phyloP scores from a whole-genome alignment of 2,329 filamentous ascomycete species.

The Colletotrichum chrysophilum region DNA sequence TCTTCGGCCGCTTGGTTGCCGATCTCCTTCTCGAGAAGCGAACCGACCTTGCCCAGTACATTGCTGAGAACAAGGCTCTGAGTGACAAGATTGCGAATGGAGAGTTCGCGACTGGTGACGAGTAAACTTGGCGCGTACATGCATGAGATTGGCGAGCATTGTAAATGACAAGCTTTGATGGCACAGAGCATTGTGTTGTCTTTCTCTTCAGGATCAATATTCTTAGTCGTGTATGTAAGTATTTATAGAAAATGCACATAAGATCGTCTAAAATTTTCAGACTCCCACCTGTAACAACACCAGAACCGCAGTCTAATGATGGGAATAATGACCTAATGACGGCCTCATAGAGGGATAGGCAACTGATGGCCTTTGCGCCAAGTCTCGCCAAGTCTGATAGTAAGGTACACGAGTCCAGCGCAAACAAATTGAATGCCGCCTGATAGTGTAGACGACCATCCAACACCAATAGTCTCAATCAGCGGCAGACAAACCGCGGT shows the following conservation, averaged over 20 bases:
- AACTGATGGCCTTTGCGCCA: neutral
- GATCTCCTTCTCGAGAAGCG: constrained; percentile 47
- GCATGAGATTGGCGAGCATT: neutral
- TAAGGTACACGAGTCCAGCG: neutral
- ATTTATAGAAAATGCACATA: neutral
- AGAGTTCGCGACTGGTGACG: constrained; percentile 29
- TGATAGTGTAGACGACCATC: constrained; percentile 78
- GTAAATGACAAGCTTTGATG: neutral
- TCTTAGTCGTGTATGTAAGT: too few relatives aligned
- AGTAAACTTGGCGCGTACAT: neutral
- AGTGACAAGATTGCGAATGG: constrained; percentile 37
- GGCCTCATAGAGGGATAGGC: neutral
- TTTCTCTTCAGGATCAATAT: neutral
- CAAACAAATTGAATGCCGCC: neutral
- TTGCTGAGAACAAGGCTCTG: constrained; percentile 33
- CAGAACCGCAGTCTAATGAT: neutral
- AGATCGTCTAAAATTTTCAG: rapidly evolving
- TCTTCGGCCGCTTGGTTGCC: constrained; percentile 64
- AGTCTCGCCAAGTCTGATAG: neutral
- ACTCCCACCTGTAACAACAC: neutral
- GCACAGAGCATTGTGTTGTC: too few relatives aligned
- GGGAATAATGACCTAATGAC: neutral
- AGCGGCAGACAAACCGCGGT: constrained; percentile 76
- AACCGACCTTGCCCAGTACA: constrained; percentile 26
- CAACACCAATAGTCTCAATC: constrained; percentile 74